Evolutionary conservation across 257 asterid species (phyloP), one percentile per base, ranked within the genome.

Genomic region (Ajuga chamaepitys): DNA sequence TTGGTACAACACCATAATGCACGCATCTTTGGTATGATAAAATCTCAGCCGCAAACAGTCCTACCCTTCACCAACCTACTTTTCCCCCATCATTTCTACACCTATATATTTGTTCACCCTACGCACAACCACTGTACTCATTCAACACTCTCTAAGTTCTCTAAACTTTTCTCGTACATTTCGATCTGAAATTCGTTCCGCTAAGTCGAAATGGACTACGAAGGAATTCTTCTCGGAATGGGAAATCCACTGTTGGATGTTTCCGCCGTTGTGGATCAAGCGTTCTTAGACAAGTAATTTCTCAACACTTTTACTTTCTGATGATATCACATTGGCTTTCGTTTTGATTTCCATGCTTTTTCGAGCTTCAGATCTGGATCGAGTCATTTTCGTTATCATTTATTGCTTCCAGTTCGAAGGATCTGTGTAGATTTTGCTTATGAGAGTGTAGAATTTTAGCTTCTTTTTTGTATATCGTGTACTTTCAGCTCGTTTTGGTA

Each of bases 171-270:
- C 0, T 26, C 28, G 9, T 17, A 45, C 70, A 46, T 62, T 73
- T 66, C 45, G 42, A 67, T 67, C 59, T 54, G 24, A 48, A 69
- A 40, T 45, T 47, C 77, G 6, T 9, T 17, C 62, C 4, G 5
- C 24, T 35, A 3, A 70, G 54, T 8, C 12, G 71, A 70, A 75
- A 89, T 89, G 97, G 95, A 37, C 69, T 42, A 25, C 70, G 85
- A 91, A 5, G 94, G 96, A 12, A 74, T 94, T 58, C 82, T 94
- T 3, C 73, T 94, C 44, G 98, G 99, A 70, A 90, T 94, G 95
- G 99, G 99, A 37, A 90, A 90, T 54, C 99, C 99, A 26, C 85
- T 94, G 2, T 56, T 88, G 72, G 97, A 90, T 32, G 83, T 89
- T 34, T 84, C 96, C 1, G 78, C 97, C 10, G 91, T 87, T 11